phyloP scores from a whole-genome alignment of 2,329 filamentous ascomycete species.

The Claviceps paspali region DNA sequence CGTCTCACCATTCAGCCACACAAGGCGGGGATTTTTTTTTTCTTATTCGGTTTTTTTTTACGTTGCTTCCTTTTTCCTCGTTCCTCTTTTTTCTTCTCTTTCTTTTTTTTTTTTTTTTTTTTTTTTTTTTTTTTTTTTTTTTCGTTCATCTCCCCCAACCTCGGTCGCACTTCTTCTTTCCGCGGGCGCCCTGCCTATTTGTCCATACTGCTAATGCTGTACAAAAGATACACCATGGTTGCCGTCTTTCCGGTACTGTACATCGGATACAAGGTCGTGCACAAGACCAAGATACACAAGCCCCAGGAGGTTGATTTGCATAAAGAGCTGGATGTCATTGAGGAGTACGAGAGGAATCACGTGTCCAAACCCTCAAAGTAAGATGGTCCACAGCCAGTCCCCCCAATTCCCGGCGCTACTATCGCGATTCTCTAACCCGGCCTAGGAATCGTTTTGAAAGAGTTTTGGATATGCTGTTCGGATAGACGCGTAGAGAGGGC shows the following conservation, averaged over 20 bases:
- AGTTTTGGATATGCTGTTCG: constrained; percentile 10
- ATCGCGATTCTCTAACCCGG: too few relatives aligned
- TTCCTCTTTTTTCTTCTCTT: not conserved
- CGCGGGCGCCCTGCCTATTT: too few relatives aligned
- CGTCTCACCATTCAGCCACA: too few relatives aligned
- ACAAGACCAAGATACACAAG: constrained; percentile 42
- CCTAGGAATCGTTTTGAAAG: constrained; percentile 10
- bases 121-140: too few relatives aligned
- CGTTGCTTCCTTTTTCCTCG: constrained; percentile 12
- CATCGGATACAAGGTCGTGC: constrained; percentile 54
- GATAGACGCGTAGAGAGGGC: not conserved
- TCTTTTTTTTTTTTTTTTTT: not conserved
- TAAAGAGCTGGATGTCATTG: constrained; percentile 48
- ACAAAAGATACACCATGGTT: constrained; percentile 52
- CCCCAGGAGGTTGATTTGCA: constrained; percentile 47
- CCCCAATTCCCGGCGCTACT: too few relatives aligned
- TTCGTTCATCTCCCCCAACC: too few relatives aligned
- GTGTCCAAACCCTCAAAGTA: constrained; percentile 38
- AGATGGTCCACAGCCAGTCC: too few relatives aligned
- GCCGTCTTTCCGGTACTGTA: constrained; percentile 55
- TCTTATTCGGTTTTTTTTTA: constrained; percentile 73
- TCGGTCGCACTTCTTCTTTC: too few relatives aligned
- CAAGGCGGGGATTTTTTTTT: too few relatives aligned
- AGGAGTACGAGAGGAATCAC: constrained; percentile 50
- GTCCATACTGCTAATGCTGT: not conserved